Base-by-base conservation (phyloP, 345 rosid species). In the Litchi chinensis region DNA sequence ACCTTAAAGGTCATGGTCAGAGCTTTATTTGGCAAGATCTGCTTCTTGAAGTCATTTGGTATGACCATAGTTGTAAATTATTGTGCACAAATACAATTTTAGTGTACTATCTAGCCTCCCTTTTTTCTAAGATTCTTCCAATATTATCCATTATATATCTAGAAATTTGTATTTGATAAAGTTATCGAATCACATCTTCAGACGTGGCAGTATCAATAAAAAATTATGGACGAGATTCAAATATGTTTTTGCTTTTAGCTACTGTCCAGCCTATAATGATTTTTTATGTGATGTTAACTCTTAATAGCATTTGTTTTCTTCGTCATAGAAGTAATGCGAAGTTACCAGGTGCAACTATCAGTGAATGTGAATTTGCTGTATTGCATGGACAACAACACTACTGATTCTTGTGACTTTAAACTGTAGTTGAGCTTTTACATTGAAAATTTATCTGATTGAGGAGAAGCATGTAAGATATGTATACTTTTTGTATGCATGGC, bases 51-150 rank as follows among this genome's bases (percentile, higher is more conserved):
- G 76, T 44, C 54, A 32, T 8, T 78, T 73, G 81, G 28, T 56
- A 69, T 76, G 62, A 13, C 65, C 52, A 54, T 82, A 74, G 85
- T 63, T 77, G 84, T 82, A 80, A 41, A 65, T 62, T 79, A 41
- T 63, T 68, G 68, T 72, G 76, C 52, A 62, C 80, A 16, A 69
- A 76, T 70, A 50, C 71, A 41, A 70, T 56, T 56, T 79, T 63
- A 66, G 22, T 32, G 63, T 50, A 72, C 70, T 50, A n/a, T 75
- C 48, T n/a, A 70, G 59, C 70, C 26, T 26, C 78, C 75, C 46
- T 72, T 8, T 64, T 15, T 71, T 70, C 65, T 16, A 22, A n/a
- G 12, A 19, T 65, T 28, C 19, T 16, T 12, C 26, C 10, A 21
- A 19, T 37, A 32, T 66, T 40, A 15, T 54, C 21, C 41, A 21